phyloP scores from a whole-genome alignment of 2,329 filamentous ascomycete species.

The Botryotinia globosa region DNA sequence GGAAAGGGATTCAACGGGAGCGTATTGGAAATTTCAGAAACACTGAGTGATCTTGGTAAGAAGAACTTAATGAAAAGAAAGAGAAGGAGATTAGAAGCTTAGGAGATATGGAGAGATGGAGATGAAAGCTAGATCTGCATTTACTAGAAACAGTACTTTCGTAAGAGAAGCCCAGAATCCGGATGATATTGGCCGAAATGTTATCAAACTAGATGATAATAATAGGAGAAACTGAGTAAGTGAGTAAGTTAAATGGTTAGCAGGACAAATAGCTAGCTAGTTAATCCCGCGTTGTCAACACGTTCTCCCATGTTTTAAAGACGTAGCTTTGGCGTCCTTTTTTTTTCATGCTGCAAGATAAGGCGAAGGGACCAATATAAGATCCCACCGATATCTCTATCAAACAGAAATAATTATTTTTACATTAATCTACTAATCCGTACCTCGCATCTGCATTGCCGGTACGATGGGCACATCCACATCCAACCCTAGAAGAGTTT shows the following conservation, averaged over 20 bases:
- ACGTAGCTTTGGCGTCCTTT: conserved; percentile 1
- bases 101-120: conserved; percentile 15
- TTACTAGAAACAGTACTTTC: conserved; percentile 15
- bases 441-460: conserved; percentile 28
- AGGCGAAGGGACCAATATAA: conserved; percentile 18
- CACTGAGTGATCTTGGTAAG: neutral
- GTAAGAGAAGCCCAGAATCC: neutral
- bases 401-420: conserved; percentile 18
- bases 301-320: conserved; percentile 3
- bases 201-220: neutral
- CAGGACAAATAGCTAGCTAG: conserved; percentile 7
- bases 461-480: conserved; percentile 14
- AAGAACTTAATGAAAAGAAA: conserved; percentile 1
- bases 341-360: neutral
- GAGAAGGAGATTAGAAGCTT: conserved; percentile 6
- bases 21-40: neutral
- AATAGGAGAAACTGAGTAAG: neutral
- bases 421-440: conserved; percentile 26
- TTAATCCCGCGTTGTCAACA: conserved; percentile 10
- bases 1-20: conserved; percentile 18
- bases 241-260: neutral
- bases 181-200: conserved; percentile 6
- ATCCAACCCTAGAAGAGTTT: conserved; percentile 15
- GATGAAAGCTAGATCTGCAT: conserved; percentile 24
- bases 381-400: conserved; percentile 12